Evolutionary conservation across 1,139 yeast species (phyloP).

Genomic region (Candida sanyaensis): DNA sequence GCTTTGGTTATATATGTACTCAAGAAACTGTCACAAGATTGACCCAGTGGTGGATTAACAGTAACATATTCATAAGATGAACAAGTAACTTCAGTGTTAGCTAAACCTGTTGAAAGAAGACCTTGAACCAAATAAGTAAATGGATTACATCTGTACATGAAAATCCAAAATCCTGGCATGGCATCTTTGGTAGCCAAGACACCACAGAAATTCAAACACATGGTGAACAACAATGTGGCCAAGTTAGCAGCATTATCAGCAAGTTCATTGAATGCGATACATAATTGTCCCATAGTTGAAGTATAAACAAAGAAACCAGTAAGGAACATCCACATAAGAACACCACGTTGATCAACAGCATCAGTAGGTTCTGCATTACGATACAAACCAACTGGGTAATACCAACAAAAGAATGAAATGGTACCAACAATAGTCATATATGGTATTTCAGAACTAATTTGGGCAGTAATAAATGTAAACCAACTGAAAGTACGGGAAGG

Average conservation of each 20-base stretch:
- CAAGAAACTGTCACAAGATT: slow-evolving; percentile 58
- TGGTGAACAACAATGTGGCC: slow-evolving; percentile 25
- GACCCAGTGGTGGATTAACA: slow-evolving; percentile 42
- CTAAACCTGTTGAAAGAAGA: slow-evolving; percentile 26
- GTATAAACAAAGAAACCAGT: slow-evolving; percentile 33
- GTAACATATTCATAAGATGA: slow-evolving; percentile 23
- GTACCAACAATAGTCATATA: slow-evolving; percentile 71
- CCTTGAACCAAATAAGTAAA: slow-evolving; percentile 56
- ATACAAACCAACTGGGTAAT: slow-evolving; percentile 76
- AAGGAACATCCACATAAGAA: slow-evolving; percentile 44
- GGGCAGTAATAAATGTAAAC: slow-evolving; percentile 49
- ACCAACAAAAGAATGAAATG: slow-evolving; percentile 68
- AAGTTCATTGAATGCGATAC: slow-evolving; percentile 36
- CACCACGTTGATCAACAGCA: slow-evolving; percentile 35
- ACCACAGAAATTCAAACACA: slow-evolving; percentile 38
- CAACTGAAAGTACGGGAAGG: slow-evolving; percentile 32
- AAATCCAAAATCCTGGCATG: slow-evolving; percentile 44
- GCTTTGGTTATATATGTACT: slow-evolving; percentile 33
- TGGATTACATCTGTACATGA: slow-evolving; percentile 67
- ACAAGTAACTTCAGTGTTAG: slow-evolving; percentile 26
- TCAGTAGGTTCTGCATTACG: slow-evolving; percentile 46
- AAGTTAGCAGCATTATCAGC: slow-evolving; percentile 41
- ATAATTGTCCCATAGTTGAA: slow-evolving; percentile 37
- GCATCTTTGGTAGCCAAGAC: slow-evolving; percentile 26
- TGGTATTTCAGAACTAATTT: slow-evolving; percentile 72